Conservation (phyloP, 805 yeast genomes). For the Kuraishia hungarica region DNA sequence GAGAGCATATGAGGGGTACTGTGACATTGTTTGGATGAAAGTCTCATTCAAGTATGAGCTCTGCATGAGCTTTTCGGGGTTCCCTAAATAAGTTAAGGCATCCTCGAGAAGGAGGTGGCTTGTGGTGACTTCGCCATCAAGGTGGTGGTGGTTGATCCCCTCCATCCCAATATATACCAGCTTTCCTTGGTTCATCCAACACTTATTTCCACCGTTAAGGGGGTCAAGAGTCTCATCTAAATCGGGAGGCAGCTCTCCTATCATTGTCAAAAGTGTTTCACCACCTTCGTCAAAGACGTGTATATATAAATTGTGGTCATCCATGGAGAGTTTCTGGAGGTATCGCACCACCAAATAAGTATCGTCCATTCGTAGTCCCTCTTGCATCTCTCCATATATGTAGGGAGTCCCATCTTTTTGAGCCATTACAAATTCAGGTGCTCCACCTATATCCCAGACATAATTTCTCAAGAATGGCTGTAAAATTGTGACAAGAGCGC, state of each 20-base stretch:
- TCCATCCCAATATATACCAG: conserved; percentile 12
- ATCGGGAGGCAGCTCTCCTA: conserved; percentile 33
- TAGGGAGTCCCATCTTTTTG: conserved; percentile 13
- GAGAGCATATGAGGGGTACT: background rate
- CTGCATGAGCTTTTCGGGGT: background rate
- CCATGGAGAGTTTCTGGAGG: conserved; percentile 24
- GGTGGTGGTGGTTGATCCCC: background rate
- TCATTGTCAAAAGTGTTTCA: conserved; percentile 45
- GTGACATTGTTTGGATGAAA: background rate
- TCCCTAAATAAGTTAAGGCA: background rate
- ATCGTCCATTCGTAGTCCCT: conserved; percentile 35
- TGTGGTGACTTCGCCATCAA: background rate
- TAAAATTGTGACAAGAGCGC: conserved; percentile 16
- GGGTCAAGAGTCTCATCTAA: conserved; percentile 25
- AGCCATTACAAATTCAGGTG: conserved; percentile 16
- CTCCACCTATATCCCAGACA: conserved; percentile 28
- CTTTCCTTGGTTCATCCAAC: conserved; percentile 40
- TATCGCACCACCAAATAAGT: conserved; percentile 34
- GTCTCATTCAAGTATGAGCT: background rate
- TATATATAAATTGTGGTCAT: conserved; percentile 28
- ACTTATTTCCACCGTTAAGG: conserved; percentile 36
- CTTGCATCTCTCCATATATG: conserved; percentile 31
- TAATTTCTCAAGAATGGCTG: conserved; percentile 28
- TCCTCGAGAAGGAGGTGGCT: background rate
- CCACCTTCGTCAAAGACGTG: conserved; percentile 45